These are phyloP conservation scores for Metrosideros polymorpha DNA, from an alignment of 441 rosid species.

Conservation along the genomic window DNA sequence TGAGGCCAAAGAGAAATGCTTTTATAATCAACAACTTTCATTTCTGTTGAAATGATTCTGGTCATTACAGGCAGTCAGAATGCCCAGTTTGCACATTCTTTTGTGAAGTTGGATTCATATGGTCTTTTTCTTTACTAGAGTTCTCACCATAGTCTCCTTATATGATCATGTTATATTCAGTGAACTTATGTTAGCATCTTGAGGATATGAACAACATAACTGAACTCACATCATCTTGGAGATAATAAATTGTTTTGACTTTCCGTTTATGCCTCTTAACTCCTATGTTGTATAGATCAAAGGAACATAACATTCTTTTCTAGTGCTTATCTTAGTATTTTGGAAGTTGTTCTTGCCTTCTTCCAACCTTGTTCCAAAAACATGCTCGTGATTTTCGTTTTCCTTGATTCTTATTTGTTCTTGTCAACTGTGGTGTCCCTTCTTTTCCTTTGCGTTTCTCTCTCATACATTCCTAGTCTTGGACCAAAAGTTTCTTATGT, in stretches of 20 bases:
- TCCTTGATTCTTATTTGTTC: not conserved
- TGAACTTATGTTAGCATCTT: not conserved
- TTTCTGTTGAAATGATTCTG: not conserved
- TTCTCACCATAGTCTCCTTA: not conserved
- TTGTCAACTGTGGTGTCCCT: not conserved
- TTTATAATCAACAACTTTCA: not conserved
- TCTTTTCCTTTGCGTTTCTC: not conserved
- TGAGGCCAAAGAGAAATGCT: not conserved
- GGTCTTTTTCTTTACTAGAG: not conserved
- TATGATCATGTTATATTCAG: not conserved
- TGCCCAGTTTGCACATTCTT: not conserved
- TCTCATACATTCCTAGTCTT: not conserved
- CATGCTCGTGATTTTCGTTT: not conserved
- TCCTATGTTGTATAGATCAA: not conserved
- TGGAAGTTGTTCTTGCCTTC: not conserved
- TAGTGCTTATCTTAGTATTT: not conserved
- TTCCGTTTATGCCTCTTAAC: not conserved
- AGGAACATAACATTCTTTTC: not conserved
- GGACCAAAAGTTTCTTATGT: not conserved
- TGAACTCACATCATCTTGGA: not conserved
- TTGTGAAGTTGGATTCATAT: not conserved
- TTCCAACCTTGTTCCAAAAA: not conserved
- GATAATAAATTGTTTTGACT: not conserved
- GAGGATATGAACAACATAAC: not conserved
- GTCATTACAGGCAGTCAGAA: not conserved